Conservation (phyloP, 2,329 filamentous ascomycete genomes). For the Xylaria arbuscula region DNA sequence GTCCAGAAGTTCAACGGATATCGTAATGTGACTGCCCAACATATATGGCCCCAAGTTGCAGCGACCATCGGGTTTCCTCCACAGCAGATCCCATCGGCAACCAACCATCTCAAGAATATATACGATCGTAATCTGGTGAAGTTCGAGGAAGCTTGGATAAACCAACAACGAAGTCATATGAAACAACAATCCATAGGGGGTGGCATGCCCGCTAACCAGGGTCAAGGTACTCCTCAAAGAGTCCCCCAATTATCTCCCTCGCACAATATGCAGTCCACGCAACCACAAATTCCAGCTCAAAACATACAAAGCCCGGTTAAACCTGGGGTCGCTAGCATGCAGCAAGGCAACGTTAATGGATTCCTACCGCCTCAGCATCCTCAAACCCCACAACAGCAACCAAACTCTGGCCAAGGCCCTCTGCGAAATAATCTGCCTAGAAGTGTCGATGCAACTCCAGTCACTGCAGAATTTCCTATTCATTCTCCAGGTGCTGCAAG, state of each 20-base stretch:
- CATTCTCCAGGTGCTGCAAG: conserved; percentile 57
- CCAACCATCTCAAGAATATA: conserved; percentile 74
- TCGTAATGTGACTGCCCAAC: conserved; percentile 74
- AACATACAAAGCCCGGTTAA: conserved; percentile 58
- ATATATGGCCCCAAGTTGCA: conserved; percentile 80
- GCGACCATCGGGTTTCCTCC: conserved; percentile 70
- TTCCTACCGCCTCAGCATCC: conserved; percentile 59
- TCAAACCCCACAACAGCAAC: conserved; percentile 58
- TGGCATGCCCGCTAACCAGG: conserved; percentile 50
- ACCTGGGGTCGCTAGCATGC: conserved; percentile 58
- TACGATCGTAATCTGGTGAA: conserved; percentile 80
- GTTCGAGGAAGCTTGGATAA: conserved; percentile 78
- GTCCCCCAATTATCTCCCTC: conserved; percentile 56
- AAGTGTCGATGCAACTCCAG: conserved; percentile 59
- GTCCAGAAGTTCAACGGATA: conserved; percentile 84
- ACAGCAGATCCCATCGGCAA: conserved; percentile 72
- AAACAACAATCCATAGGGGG: conserved; percentile 58
- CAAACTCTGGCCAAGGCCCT: conserved; percentile 58
- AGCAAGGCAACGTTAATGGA: conserved; percentile 61
- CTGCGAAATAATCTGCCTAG: conserved; percentile 64
- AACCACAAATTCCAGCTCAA: conserved; percentile 57
- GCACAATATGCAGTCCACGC: conserved; percentile 56
- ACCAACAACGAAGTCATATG: conserved; percentile 66
- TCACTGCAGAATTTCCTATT: conserved; percentile 57
- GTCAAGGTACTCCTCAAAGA: conserved; percentile 57